Conservation (phyloP, 2,329 filamentous ascomycete genomes). For the Teratosphaeria epicoccoides region DNA sequence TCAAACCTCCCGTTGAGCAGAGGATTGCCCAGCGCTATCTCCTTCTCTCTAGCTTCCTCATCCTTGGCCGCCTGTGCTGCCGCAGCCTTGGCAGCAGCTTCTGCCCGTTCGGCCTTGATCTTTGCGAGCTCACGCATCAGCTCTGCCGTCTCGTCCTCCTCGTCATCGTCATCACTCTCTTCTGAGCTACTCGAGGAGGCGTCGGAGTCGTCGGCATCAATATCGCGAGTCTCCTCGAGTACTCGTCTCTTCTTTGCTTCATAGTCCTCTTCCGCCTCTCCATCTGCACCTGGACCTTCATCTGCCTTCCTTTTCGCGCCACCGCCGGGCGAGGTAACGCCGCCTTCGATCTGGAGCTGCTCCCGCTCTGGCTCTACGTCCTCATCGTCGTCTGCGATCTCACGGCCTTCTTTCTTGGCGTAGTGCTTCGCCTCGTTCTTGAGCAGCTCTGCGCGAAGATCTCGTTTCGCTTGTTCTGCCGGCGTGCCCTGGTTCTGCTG, state of each 20-base stretch:
- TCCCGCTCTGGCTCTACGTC: constrained; percentile 9
- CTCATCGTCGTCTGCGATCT: constrained; percentile 27
- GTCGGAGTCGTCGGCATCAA: constrained; percentile 67
- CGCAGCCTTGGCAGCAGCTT: constrained; percentile 72
- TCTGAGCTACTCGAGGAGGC: constrained; percentile 19
- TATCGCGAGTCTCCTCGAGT: constrained; percentile 75
- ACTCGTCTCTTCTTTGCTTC: constrained; percentile 78
- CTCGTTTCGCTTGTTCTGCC: constrained; percentile 58
- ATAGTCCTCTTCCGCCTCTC: constrained; percentile 49
- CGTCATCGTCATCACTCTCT: constrained; percentile 48
- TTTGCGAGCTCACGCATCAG: constrained; percentile 88
- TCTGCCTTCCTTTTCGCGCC: constrained; percentile 55
- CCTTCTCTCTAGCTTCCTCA: constrained; percentile 70
- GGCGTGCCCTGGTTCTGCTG: constrained; percentile 84
- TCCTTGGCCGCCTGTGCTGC: constrained; percentile 70
- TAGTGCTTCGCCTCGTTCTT: constrained; percentile 80
- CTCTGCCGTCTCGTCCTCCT: constrained; percentile 73
- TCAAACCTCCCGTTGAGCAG: constrained; percentile 54
- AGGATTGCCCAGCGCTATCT: constrained; percentile 88
- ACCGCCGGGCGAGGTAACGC: constrained; percentile 26
- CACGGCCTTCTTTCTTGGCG: constrained; percentile 65
- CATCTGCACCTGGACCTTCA: constrained; percentile 28
- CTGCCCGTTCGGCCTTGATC: constrained; percentile 76
- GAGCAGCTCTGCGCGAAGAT: constrained; percentile 81
- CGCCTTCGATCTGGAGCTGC: constrained; percentile 38